Conservation (phyloP, 352 stramenopile genomes). For the Phytopythium delawarense region DNA sequence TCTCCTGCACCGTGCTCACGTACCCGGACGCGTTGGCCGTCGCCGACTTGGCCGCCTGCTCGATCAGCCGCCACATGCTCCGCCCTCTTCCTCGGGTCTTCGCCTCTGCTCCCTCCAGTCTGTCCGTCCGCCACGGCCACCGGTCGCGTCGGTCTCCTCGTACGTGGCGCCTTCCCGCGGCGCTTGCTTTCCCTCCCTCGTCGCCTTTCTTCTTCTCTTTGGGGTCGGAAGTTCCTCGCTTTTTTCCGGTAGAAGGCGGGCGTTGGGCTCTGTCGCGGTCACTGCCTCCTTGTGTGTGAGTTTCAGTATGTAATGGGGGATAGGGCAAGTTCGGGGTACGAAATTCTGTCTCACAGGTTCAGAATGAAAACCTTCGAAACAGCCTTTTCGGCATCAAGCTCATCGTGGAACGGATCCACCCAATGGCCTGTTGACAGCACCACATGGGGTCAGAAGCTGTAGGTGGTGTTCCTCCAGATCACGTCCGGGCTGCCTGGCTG, state of each 20-base stretch:
- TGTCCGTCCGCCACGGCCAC: not conserved
- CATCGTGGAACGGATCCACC: not conserved
- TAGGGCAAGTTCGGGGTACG: not conserved
- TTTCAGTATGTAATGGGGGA: not conserved
- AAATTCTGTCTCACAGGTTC: not conserved
- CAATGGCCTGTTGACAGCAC: too few relatives aligned
- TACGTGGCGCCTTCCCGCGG: not conserved
- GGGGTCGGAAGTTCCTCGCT: not conserved
- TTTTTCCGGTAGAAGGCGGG: not conserved
- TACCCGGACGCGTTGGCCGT: slow-evolving; percentile 68
- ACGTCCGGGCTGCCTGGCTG: slow-evolving; percentile 7
- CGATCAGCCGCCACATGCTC: slow-evolving; percentile 74
- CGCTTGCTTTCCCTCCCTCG: not conserved
- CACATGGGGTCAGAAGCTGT: slow-evolving; percentile 2
- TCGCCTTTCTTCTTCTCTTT: not conserved
- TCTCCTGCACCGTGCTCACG: slow-evolving; percentile 67
- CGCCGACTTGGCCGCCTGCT: slow-evolving; percentile 70
- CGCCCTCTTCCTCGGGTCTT: not conserved
- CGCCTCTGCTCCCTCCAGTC: not conserved
- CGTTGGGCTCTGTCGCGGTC: not conserved
- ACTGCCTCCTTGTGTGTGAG: not conserved
- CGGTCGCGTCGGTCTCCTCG: not conserved
- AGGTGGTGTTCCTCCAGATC: slow-evolving; percentile 4
- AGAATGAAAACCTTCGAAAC: too few relatives aligned
- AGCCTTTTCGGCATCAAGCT: not conserved